phyloP scores from a whole-genome alignment of 139 green algal genomes.

The Closterium sp. region DNA sequence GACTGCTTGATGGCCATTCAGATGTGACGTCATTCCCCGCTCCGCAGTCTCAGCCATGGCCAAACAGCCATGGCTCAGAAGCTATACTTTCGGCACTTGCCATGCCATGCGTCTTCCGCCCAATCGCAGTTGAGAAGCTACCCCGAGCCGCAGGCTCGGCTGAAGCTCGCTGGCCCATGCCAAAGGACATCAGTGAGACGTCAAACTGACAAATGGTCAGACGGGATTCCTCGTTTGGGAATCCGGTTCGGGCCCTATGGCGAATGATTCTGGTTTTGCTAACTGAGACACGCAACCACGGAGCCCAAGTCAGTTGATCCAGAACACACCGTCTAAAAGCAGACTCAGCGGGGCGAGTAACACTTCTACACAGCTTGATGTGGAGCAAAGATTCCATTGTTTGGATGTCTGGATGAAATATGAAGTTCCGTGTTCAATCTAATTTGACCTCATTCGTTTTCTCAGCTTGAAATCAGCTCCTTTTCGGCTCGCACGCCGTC shows the following conservation, averaged over 20 bases:
- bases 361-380: background rate
- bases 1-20: background rate
- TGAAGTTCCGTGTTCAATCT: background rate
- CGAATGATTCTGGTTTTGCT: background rate
- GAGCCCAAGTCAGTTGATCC: background rate
- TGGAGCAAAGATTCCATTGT: background rate
- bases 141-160: background rate
- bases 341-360: no score
- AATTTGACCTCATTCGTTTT: background rate
- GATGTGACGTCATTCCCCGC: background rate
- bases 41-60: no score
- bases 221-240: background rate
- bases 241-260: background rate
- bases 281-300: background rate
- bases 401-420: background rate
- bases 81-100: no score
- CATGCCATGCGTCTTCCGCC: no score
- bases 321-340: background rate
- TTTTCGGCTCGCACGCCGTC: background rate
- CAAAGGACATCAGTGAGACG: background rate
- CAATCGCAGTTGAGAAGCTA: no score
- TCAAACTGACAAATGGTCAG: background rate
- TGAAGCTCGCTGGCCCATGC: background rate
- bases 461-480: background rate
- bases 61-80: no score